phyloP scores from a whole-genome alignment of 2,329 filamentous ascomycete genomes.

The Stachybotrys chartarum region DNA sequence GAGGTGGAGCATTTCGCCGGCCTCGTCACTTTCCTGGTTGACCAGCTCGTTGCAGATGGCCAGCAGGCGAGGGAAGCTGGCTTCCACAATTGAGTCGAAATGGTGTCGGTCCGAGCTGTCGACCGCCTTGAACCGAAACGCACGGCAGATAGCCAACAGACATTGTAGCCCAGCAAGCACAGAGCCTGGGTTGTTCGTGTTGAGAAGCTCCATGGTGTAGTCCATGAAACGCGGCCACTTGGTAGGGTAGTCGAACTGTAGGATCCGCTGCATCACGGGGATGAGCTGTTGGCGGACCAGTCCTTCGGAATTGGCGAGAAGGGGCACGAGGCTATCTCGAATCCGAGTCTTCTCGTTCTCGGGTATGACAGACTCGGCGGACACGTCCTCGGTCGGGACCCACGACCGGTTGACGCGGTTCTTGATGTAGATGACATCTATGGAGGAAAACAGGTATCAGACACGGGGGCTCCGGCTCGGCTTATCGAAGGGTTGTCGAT shows the following conservation, averaged over 20 bases:
- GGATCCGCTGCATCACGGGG: constrained; percentile 89
- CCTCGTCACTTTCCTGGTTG: constrained; percentile 86
- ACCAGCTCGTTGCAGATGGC: constrained; percentile 83
- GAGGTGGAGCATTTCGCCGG: constrained; percentile 91
- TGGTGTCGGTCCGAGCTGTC: constrained; percentile 72
- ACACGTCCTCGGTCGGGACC: constrained; percentile 69
- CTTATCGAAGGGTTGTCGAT: background rate
- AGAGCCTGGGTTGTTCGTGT: constrained; percentile 76
- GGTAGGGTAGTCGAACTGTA: constrained; percentile 90
- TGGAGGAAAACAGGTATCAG: constrained; percentile 6
- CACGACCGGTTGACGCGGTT: constrained; percentile 93
- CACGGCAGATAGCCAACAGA: constrained; percentile 86
- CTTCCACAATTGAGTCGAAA: constrained; percentile 90
- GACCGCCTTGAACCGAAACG: constrained; percentile 84
- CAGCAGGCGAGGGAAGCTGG: constrained; percentile 82
- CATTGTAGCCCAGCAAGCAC: constrained; percentile 94
- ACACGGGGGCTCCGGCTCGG: background rate
- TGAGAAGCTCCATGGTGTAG: constrained; percentile 81
- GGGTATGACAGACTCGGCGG: constrained; percentile 66
- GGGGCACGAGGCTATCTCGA: constrained; percentile 79
- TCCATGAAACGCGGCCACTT: constrained; percentile 94
- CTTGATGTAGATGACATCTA: constrained; percentile 96
- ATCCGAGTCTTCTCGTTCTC: constrained; percentile 87
- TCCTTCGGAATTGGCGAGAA: constrained; percentile 72
- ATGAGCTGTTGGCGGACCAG: constrained; percentile 88